phyloP scores from a whole-genome alignment of 73 alveolate species.

The Stentor coeruleus region DNA sequence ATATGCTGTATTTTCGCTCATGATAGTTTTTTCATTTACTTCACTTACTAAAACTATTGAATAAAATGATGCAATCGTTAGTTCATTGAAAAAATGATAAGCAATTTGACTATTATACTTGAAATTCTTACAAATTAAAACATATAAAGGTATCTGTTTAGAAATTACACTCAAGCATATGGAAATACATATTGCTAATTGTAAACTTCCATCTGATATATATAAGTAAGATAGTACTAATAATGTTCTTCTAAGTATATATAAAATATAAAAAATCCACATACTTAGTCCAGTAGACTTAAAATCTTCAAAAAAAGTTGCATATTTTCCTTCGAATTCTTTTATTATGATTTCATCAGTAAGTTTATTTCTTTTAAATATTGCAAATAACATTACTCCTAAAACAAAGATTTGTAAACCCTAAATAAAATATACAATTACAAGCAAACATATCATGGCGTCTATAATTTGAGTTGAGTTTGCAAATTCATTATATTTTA shows the following conservation, averaged over 20 bases:
- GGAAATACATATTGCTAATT: background rate
- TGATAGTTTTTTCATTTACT: background rate
- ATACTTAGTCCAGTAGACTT: background rate
- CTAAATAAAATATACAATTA: background rate
- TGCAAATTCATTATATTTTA: background rate
- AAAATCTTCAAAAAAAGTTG: background rate
- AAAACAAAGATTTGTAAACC: background rate
- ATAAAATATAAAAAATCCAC: background rate
- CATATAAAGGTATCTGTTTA: background rate
- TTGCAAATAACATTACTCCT: too few species aligned
- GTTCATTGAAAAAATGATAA: background rate
- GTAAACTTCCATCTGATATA: background rate
- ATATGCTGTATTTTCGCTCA: background rate
- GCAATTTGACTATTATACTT: background rate
- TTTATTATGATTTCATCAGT: background rate
- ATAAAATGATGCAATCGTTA: background rate
- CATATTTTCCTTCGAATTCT: background rate
- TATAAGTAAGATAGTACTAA: background rate
- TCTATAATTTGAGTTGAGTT: background rate
- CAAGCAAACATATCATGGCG: background rate
- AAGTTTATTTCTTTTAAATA: background rate
- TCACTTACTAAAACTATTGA: background rate
- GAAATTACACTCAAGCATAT: background rate
- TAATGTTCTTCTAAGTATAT: background rate
- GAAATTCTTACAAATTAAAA: background rate